Percentiles rank a stretch among this genome's conserved stretches.
phyloP scores from a whole-genome alignment of 768 basidiomycete genomes.

The Tephrocybe sp. region DNA sequence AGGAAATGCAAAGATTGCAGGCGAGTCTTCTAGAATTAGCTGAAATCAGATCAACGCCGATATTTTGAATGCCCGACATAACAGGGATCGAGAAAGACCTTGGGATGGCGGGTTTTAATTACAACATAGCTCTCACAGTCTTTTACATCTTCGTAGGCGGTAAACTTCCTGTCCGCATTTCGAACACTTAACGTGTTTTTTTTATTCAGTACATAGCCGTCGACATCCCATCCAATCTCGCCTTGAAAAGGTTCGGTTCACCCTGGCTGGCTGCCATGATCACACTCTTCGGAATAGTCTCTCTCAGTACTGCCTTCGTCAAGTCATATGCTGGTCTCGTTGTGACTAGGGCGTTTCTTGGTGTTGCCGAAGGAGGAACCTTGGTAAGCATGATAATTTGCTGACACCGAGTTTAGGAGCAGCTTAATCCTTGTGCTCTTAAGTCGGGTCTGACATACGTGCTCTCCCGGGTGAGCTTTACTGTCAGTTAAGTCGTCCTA shows the following conservation, averaged over 20 bases:
- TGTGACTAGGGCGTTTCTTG: constrained; percentile 24
- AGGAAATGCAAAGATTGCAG: constrained; percentile 26
- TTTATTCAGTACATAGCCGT: constrained; percentile 18
- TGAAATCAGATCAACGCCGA: neutral
- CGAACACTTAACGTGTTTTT: neutral
- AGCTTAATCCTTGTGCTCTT: neutral
- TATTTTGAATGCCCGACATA: neutral
- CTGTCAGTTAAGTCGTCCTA: neutral
- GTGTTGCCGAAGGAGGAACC: constrained; percentile 26
- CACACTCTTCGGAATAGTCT: constrained; percentile 19
- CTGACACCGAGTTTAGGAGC: neutral
- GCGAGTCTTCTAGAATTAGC: constrained; percentile 1
- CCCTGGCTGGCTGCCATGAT: constrained; percentile 22
- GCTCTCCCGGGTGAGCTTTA: constrained; percentile 18
- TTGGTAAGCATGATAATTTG: constrained; percentile 13
- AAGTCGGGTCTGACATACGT: constrained; percentile 23
- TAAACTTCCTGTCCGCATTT: too few species aligned
- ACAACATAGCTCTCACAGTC: constrained; percentile 34
- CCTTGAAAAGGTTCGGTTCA: constrained; percentile 22
- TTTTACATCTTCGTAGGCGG: constrained; percentile 29
- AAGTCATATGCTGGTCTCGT: constrained; percentile 22
- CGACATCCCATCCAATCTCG: constrained; percentile 24
- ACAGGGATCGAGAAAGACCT: constrained; percentile 32
- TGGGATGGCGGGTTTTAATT: constrained; percentile 33
- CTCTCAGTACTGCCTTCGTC: constrained; percentile 23